Conservation (phyloP, 805 yeast species). For the Naumovozyma dairenensis region DNA sequence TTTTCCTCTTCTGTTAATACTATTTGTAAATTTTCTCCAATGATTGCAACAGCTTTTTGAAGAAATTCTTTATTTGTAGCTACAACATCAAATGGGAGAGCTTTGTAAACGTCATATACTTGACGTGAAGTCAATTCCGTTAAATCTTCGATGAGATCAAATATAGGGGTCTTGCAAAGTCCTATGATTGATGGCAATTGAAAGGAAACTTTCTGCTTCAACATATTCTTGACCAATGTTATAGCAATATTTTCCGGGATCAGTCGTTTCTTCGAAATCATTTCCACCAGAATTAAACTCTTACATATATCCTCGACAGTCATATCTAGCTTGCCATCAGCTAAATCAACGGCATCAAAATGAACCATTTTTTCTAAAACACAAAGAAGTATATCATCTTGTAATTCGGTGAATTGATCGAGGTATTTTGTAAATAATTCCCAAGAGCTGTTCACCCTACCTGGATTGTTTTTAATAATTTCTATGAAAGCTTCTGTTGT, state of each 20-base stretch:
- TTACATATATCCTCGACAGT: conserved; percentile 15
- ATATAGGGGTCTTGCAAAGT: conserved; percentile 6
- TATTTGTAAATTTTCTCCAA: conserved; percentile 12
- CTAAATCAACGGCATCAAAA: conserved; percentile 31
- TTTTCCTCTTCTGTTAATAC: conserved; percentile 5
- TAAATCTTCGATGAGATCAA: conserved; percentile 6
- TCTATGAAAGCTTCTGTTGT: conserved; percentile 20
- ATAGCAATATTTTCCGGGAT: conserved; percentile 7
- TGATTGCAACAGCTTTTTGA: conserved; percentile 6
- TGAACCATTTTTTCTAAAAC: conserved; percentile 31
- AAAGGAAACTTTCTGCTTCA: conserved; percentile 10
- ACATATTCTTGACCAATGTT: conserved; percentile 8
- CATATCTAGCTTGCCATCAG: conserved; percentile 24
- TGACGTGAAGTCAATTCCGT: conserved; percentile 14
- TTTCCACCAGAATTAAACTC: conserved; percentile 17
- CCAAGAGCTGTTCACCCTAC: conserved; percentile 42
- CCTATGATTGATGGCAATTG: conserved; percentile 9
- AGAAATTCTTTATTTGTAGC: conserved; percentile 7
- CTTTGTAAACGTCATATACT: conserved; percentile 8
- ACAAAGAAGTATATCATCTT: conserved; percentile 20
- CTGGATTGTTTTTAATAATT: conserved; percentile 40
- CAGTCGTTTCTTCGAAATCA: conserved; percentile 8
- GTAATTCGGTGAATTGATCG: conserved; percentile 4
- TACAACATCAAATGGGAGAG: conserved; percentile 7
- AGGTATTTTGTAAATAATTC: conserved; percentile 33